phyloP scores from a whole-genome alignment of 768 basidiomycete species.

The Phylloporus scabripes region DNA sequence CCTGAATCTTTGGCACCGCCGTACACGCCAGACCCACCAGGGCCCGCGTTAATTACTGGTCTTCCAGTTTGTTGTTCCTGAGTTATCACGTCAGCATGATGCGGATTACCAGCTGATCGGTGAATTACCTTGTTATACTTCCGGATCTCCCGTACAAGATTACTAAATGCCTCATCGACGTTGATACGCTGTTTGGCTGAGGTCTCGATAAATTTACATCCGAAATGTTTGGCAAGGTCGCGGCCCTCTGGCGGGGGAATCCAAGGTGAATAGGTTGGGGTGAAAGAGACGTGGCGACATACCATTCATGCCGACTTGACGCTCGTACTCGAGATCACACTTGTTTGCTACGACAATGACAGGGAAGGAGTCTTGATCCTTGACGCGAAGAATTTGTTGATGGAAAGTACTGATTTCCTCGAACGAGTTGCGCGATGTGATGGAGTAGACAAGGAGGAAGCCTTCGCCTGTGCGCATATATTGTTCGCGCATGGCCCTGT shows the following conservation, averaged over 20 bases:
- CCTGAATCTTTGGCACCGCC: conserved; percentile 40
- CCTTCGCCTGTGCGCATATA: conserved; percentile 99
- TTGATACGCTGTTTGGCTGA: conserved; percentile 96
- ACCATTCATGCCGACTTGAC: conserved; percentile 96
- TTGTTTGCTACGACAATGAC: conserved; percentile 98
- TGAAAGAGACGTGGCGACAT: conserved; percentile 10
- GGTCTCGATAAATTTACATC: conserved; percentile 92
- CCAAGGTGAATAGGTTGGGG: background rate
- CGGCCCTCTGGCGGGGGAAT: conserved; percentile 73
- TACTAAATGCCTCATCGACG: conserved; percentile 92
- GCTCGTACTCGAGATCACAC: conserved; percentile 91
- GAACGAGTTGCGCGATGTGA: conserved; percentile 96
- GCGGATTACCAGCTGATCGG: background rate
- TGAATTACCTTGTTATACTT: conserved; percentile 81
- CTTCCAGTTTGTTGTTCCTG: conserved; percentile 79
- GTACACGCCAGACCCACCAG: conserved; percentile 45
- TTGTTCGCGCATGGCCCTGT: conserved; percentile 96
- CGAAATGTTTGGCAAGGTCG: conserved; percentile 91
- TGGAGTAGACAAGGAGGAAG: conserved; percentile 95
- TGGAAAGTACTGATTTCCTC: conserved; percentile 96
- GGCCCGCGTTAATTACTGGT: conserved; percentile 46
- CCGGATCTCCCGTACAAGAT: conserved; percentile 89
- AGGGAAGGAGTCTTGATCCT: conserved; percentile 93
- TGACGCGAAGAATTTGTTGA: conserved; percentile 93
- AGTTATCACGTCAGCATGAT: conserved; percentile 4